Evolutionary conservation across 2,329 filamentous ascomycete species (phyloP).

Genomic region (Curvularia sp.): DNA sequence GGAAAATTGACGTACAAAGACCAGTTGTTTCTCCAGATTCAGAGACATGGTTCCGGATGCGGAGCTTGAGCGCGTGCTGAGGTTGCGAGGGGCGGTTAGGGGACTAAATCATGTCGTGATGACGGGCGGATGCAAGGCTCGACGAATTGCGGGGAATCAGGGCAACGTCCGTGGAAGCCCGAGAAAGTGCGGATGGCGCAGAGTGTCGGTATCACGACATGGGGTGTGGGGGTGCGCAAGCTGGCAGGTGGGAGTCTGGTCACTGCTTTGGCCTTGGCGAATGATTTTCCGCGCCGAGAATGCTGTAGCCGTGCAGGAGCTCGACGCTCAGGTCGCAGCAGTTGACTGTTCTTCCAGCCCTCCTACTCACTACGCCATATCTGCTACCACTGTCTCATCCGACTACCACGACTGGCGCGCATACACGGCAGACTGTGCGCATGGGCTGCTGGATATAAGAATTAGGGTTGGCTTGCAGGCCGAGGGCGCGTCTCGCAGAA

Average conservation of each 20-base stretch:
- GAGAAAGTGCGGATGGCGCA: slow-evolving; percentile 27
- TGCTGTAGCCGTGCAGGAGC: slow-evolving; percentile 4
- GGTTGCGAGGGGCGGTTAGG: slow-evolving; percentile 28
- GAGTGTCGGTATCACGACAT: slow-evolving; percentile 36
- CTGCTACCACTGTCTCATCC: slow-evolving; percentile 15
- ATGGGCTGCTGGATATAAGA: slow-evolving; percentile 35
- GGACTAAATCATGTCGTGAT: slow-evolving; percentile 40
- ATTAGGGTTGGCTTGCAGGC: slow-evolving; percentile 38
- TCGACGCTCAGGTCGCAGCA: slow-evolving; percentile 6
- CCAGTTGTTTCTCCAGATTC: slow-evolving; percentile 81
- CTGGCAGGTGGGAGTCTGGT: slow-evolving; percentile 29
- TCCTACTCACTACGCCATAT: slow-evolving; percentile 22
- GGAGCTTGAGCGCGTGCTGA: slow-evolving; percentile 37
- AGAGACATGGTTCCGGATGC: slow-evolving; percentile 59
- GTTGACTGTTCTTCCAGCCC: slow-evolving; percentile 22
- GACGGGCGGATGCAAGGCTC: slow-evolving; percentile 7
- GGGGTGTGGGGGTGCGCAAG: slow-evolving; percentile 31
- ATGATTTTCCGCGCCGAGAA: slow-evolving; percentile 31
- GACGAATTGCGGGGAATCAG: slow-evolving; percentile 11
- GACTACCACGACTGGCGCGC: slow-evolving; percentile 27
- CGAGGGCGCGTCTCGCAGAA: slow-evolving; percentile 39
- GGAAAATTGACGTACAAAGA: slow-evolving; percentile 68
- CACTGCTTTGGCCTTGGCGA: slow-evolving; percentile 20
- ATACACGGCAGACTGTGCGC: slow-evolving; percentile 27
- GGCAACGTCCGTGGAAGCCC: slow-evolving; percentile 25